Evolutionary conservation across 2,329 filamentous ascomycete genomes (phyloP), one percentile per base, ranked within the genome.

Genomic region (Coleophoma eucalyptorum): DNA sequence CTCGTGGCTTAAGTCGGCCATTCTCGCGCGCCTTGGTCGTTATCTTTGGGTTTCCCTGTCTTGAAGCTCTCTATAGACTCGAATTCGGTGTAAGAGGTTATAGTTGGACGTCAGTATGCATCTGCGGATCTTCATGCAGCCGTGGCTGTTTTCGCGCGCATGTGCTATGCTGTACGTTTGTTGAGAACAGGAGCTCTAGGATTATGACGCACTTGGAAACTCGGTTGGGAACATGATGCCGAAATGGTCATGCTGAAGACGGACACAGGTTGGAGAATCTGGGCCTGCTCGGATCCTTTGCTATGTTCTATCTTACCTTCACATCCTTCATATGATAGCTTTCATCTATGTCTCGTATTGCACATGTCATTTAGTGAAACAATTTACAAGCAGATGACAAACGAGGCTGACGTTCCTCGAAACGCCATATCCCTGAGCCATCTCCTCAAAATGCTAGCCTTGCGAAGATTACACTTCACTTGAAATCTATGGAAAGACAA

Each of bases 1-100:
- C 43, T 64, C 64, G 59, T 58, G 56, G 26, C 52, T 46, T 20
- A 63, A 43, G 48, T 67, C 65, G 43, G 65, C 65, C 65, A 67
- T 67, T 5, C 26, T 26, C 10, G 26, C 26, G 26, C 26, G 5
- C 26, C 26, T 26, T 26, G 42, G 18, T 49, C 26, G 19, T 10
- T 44, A 26, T 19, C n/a, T 32, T 46, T 19, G 19, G 5, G 21
- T 10, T 3, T 3, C 20, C 32, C 32, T 32, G 13, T 48, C 31
- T 8, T n/a, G 19, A 15, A 16, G 26, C 26, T 26, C 26, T 26
- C 26, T 26, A 26, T 26, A 7, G 10, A 26, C 26, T 26, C 26
- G 26, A 8, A 26, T 26, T 26, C 26, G 26, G 5, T 26, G 26
- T 26, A 5, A 19, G 33, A 18, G 15, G 18, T 16, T 18, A 18